phyloP scores from a whole-genome alignment of 2,329 filamentous ascomycete genomes.

The Pleurostoma richardsiae region DNA sequence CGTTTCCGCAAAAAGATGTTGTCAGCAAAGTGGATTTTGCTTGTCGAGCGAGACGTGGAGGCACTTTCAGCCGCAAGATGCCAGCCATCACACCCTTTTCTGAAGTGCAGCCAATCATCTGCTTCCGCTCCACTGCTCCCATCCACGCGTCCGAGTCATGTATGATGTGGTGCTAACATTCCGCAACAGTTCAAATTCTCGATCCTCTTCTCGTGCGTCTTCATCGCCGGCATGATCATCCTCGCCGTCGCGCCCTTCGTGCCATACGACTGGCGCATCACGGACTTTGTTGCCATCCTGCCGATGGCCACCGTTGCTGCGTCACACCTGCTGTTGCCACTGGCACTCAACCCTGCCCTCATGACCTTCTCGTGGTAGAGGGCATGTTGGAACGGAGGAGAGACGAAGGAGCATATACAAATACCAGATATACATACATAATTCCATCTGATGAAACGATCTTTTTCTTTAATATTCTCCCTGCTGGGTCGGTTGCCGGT shows the following conservation, averaged over 20 bases:
- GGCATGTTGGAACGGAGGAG: neutral
- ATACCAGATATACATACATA: neutral
- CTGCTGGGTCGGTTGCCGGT: too few relatives aligned
- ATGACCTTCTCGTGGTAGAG: conserved; percentile 73
- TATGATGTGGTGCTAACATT: conserved; percentile 1
- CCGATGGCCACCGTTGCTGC: conserved; percentile 68
- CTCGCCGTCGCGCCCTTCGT: conserved; percentile 60
- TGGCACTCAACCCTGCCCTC: conserved; percentile 71
- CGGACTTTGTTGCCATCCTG: conserved; percentile 69
- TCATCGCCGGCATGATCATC: conserved; percentile 58
- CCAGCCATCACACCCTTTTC: neutral
- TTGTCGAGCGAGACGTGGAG: neutral
- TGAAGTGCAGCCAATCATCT: neutral
- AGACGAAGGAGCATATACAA: neutral
- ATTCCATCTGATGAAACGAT: neutral
- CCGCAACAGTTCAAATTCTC: conserved; percentile 61
- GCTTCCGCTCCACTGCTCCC: neutral
- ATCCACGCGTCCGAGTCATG: neutral
- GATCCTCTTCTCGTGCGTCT: conserved; percentile 55
- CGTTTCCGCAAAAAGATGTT: neutral
- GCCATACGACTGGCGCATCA: conserved; percentile 61
- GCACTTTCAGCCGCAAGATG: neutral
- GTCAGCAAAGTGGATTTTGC: neutral
- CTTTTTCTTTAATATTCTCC: neutral
- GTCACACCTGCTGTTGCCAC: conserved; percentile 65